phyloP scores from a whole-genome alignment of 441 rosid species.

The Brassica hybrid region DNA sequence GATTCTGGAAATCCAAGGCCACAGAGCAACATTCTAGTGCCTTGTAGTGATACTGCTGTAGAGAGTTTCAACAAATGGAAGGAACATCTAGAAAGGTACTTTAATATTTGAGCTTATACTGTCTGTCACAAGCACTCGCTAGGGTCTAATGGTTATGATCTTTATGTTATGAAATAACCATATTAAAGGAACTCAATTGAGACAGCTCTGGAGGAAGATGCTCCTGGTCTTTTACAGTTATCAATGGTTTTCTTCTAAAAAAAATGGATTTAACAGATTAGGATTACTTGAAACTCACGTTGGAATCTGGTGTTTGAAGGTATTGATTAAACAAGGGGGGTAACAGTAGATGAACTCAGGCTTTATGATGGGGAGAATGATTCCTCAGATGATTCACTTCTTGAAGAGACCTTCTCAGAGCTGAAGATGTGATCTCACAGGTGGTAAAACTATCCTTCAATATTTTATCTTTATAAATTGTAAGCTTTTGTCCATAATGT shows the following conservation, averaged over 20 bases:
- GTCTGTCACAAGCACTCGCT: too few species aligned
- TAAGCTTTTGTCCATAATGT: too few species aligned
- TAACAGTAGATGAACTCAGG: constrained; percentile 72
- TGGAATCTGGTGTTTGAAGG: too few species aligned
- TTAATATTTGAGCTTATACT: too few species aligned
- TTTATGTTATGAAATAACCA: constrained; percentile 23
- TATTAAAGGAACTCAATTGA: constrained; percentile 76
- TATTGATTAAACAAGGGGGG: constrained; percentile 72
- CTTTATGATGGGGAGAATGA: constrained; percentile 83
- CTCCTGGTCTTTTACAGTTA: constrained; percentile 89
- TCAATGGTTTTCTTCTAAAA: too few species aligned
- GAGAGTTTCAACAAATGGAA: constrained; percentile 8
- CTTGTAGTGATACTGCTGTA: constrained; percentile 36
- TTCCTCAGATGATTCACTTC: constrained; percentile 61
- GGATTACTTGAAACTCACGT: too few species aligned
- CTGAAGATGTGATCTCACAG: constrained; percentile 86
- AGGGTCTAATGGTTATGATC: too few species aligned
- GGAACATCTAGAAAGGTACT: too few species aligned
- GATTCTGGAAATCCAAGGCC: constrained; percentile 35
- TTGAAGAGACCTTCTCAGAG: constrained; percentile 69
- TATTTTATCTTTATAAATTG: too few species aligned
- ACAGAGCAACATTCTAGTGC: constrained; percentile 32
- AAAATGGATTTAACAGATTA: too few species aligned
- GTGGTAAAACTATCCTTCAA: constrained; percentile 38
- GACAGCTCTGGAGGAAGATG: constrained; percentile 93